phyloP scores from a whole-genome alignment of 306 rosid species.

The Elaeagnus macrophylla region DNA sequence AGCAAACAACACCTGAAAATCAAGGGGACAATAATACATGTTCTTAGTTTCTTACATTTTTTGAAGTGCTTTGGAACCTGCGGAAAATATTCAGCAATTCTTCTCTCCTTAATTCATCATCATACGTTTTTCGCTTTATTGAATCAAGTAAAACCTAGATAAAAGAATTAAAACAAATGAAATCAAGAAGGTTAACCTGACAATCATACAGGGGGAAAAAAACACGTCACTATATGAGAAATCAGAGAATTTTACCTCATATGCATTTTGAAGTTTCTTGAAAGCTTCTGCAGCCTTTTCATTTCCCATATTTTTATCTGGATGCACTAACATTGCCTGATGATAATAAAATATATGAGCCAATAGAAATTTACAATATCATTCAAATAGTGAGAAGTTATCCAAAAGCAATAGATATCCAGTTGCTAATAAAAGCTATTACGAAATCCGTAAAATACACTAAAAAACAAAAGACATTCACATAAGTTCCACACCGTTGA shows the following conservation, averaged over 20 bases:
- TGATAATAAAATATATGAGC: constrained; percentile 10
- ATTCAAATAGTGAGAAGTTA: constrained; percentile 17
- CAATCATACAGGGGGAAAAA: constrained; percentile 11
- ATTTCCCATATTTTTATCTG: constrained; percentile 98
- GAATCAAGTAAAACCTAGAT: constrained; percentile 82
- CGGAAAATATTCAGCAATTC: constrained; percentile 70
- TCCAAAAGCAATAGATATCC: constrained; percentile 12
- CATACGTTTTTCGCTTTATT: constrained; percentile 77
- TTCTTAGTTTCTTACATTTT: constrained; percentile 35
- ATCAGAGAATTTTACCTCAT: constrained; percentile 52
- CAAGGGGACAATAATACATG: constrained; percentile 1
- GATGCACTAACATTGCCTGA: constrained; percentile 99
- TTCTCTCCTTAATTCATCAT: constrained; percentile 87
- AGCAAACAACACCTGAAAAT: background rate
- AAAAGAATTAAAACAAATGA: background rate
- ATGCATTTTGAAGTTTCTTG: constrained; percentile 97
- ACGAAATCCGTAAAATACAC: constrained; percentile 14
- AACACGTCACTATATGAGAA: background rate
- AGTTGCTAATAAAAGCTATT: background rate
- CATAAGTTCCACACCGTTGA: background rate
- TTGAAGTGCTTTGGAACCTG: constrained; percentile 56
- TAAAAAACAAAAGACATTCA: constrained; percentile 8
- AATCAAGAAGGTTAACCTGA: constrained; percentile 6
- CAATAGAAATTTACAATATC: constrained; percentile 5
- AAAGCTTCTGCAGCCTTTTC: constrained; percentile 98